Conservation (phyloP, 371 early-diverging fungal species). For the Mucor racemosus region DNA sequence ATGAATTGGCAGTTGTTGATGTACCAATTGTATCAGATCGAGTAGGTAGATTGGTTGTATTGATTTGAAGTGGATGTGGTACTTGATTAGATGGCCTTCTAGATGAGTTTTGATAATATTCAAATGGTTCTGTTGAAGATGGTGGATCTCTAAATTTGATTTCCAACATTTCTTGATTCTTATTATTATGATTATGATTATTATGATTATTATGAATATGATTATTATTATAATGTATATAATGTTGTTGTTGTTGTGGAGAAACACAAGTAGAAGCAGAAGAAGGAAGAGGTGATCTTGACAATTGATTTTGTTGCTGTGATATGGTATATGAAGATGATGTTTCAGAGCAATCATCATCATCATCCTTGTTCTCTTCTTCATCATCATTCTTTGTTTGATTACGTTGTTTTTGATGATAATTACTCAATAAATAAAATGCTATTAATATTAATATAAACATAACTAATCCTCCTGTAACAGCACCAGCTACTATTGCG, state of each 20-base stretch:
- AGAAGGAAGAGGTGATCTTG: not conserved
- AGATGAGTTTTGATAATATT: not conserved
- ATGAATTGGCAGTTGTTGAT: constrained; percentile 10
- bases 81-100: constrained; percentile 2
- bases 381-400: not conserved
- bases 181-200: not conserved
- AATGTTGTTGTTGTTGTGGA: not conserved
- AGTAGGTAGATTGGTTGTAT: constrained; percentile 6
- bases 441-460: constrained; percentile 39
- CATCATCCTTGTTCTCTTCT: not conserved
- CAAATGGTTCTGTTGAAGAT: constrained; percentile 16
- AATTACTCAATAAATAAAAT: constrained; percentile 37
- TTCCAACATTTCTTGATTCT: constrained; percentile 8
- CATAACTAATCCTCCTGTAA: constrained; percentile 43
- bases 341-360: not conserved
- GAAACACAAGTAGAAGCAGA: not conserved
- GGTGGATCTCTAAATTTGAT: constrained; percentile 8
- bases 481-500: constrained; percentile 48
- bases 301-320: not conserved
- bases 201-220: no score
- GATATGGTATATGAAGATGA: not conserved
- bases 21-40: constrained; percentile 25
- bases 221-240: no score
- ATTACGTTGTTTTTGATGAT: constrained; percentile 19
- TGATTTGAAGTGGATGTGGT: constrained; percentile 14